Evolutionary conservation across 352 stramenopile genomes (phyloP), one percentile per base, ranked within the genome.

Genomic region (Globisporangium megalacanthum): DNA sequence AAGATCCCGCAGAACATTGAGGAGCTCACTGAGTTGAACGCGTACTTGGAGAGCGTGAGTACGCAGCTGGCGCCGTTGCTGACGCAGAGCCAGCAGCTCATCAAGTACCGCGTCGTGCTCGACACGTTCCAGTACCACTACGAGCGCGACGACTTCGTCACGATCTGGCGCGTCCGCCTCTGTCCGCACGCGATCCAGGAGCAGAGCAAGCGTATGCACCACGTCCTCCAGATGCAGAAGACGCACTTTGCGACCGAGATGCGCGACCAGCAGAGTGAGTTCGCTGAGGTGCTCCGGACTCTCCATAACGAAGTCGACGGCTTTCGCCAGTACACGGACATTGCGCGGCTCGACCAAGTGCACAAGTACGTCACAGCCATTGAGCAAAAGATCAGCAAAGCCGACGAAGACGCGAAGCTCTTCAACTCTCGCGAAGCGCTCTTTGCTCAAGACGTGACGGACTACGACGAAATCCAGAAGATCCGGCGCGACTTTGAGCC

Each of bases 401-500:
- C 81, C 6, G 90, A 97, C 47, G 90, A 97, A 42, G 88, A 97
- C 42, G 75, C 92, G 6, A 70, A 77, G 22, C 62, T 96, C 1
- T 98, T 97, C 61, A 98, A 98, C 59, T 95, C 85, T 4, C 85
- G 94, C 15, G 94, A 98, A 64, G 66, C 67, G 8, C 65, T 97
- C 6, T 97, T 98, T 29, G 83, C 75, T 8, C 75, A 88, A 20
- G 79, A 95, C 22, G 64, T 94, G n/a, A 96, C 92, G 3, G 88
- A 97, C 58, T 98, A 98, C 54, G 77, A 91, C 45, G 73, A 94
- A 54, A 83, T 98, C 20, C 72, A 86, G 44, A 89, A 94, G 47
- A 91, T 98, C 48, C 72, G 78, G 0, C 93, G 96, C 31, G 75
- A 92, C 36, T 98, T 98, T 64, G 93, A 98, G 52, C 92, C 94